These are phyloP conservation scores for Saturnispora ahearnii DNA, from an alignment of 805 yeast genomes.

Conservation along the genomic window DNA sequence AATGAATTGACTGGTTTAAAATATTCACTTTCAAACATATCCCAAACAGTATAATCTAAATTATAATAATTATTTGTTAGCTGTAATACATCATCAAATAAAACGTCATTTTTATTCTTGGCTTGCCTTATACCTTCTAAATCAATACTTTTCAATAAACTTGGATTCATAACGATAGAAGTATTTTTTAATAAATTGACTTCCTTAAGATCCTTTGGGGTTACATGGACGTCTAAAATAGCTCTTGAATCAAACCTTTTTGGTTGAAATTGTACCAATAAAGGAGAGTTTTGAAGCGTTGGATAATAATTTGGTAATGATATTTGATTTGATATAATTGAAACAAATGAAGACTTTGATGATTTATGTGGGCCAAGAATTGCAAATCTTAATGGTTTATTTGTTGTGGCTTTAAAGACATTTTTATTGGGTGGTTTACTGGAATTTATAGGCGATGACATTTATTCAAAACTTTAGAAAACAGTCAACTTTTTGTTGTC, in stretches of 20 bases:
- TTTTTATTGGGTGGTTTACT: constrained; percentile 13
- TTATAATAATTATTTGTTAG: constrained; percentile 23
- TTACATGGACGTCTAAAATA: constrained; percentile 39
- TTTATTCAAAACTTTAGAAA: not conserved
- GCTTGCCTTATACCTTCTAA: constrained; percentile 3
- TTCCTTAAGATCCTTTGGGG: constrained; percentile 29
- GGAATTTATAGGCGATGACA: not conserved
- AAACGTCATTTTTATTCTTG: not conserved
- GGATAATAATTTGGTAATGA: constrained; percentile 65
- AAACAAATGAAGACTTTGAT: constrained; percentile 26
- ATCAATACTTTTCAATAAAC: constrained; percentile 7
- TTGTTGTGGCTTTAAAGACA: constrained; percentile 23
- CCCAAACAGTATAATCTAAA: constrained; percentile 20
- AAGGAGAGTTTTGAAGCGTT: constrained; percentile 51
- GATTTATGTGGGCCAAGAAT: constrained; percentile 26
- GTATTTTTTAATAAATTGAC: constrained; percentile 17
- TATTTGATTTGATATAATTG: constrained; percentile 23
- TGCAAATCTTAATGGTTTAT: constrained; percentile 26
- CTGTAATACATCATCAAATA: constrained; percentile 4
- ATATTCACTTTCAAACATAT: constrained; percentile 15
- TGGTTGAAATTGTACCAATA: constrained; percentile 48
- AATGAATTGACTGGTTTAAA: constrained; percentile 10
- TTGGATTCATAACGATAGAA: not conserved
- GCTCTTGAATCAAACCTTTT: constrained; percentile 30
- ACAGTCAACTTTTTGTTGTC: too few relatives aligned